Evolutionary conservation across 2,329 filamentous ascomycete species (phyloP).

Genomic region (Didymella lethalis): DNA sequence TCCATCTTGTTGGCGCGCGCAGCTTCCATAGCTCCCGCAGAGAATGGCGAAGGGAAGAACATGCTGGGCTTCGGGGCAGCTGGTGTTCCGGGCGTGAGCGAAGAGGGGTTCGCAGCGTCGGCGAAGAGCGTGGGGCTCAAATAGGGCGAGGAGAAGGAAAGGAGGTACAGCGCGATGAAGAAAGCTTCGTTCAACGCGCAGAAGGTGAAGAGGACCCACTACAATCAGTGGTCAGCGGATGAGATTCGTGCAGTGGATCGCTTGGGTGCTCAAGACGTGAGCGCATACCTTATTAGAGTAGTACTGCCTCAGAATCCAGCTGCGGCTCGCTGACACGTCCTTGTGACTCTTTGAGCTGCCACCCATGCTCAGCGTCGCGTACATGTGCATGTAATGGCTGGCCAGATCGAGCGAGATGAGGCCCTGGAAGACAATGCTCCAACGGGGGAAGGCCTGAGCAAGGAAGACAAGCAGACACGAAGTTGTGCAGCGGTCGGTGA

Average conservation of each 20-base stretch:
- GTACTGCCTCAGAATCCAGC: conserved; percentile 91
- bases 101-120: conserved; percentile 63
- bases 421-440: conserved; percentile 92
- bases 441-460: conserved; percentile 91
- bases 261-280: background rate
- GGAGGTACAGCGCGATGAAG: conserved; percentile 97
- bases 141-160: conserved; percentile 92
- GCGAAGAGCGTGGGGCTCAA: conserved; percentile 83
- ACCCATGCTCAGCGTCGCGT: conserved; percentile 88
- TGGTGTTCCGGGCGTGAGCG: conserved; percentile 69
- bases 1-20: conserved; percentile 85
- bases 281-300: conserved; percentile 90
- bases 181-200: conserved; percentile 94
- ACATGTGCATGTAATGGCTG: conserved; percentile 99
- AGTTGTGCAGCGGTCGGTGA: conserved; percentile 97
- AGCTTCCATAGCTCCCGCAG: conserved; percentile 88
- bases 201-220: conserved; percentile 90
- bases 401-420: conserved; percentile 92
- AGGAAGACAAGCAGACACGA: conserved; percentile 94
- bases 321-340: conserved; percentile 86
- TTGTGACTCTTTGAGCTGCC: conserved; percentile 86
- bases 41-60: conserved; percentile 88
- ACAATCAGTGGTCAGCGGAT: conserved; percentile 31
- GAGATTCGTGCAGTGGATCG: background rate
- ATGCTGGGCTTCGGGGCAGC: conserved; percentile 73